These are phyloP conservation scores for Saitozyma sp. DNA, from an alignment of 768 basidiomycete species.

Conservation along the genomic window DNA sequence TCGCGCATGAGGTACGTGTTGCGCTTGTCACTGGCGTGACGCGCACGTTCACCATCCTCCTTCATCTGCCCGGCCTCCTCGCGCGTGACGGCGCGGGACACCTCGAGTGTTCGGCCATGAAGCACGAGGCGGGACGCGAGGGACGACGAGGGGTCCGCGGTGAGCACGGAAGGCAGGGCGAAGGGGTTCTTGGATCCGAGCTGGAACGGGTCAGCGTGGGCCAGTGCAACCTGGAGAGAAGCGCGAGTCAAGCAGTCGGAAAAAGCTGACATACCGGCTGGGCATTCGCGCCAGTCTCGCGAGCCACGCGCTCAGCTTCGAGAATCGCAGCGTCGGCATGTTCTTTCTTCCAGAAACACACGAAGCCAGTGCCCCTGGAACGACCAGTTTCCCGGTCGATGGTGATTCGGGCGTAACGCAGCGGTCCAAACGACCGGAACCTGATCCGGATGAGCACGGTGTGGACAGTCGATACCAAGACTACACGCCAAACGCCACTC, in stretches of 20 bases:
- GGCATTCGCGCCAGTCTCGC: conserved; percentile 50
- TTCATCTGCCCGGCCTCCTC: conserved; percentile 84
- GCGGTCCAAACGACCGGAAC: conserved; percentile 85
- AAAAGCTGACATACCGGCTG: conserved; percentile 37
- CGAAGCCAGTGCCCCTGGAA: conserved; percentile 92
- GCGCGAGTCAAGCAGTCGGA: neutral
- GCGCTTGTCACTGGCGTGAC: conserved; percentile 89
- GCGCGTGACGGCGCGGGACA: conserved; percentile 83
- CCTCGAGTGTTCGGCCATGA: conserved; percentile 89
- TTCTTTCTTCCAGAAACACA: conserved; percentile 91
- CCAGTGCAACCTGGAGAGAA: neutral
- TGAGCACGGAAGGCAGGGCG: conserved; percentile 80
- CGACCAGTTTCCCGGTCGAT: conserved; percentile 78
- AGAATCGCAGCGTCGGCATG: conserved; percentile 82
- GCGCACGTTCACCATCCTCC: conserved; percentile 70
- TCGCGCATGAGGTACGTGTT: conserved; percentile 94
- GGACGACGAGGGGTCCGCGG: conserved; percentile 86
- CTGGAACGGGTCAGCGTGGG: conserved; percentile 6
- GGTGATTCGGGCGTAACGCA: conserved; percentile 90
- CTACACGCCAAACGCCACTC: conserved; percentile 42
- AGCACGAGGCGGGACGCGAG: conserved; percentile 79
- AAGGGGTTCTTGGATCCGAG: conserved; percentile 69
- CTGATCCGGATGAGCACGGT: conserved; percentile 54
- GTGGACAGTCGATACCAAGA: neutral
- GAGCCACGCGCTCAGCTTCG: conserved; percentile 63